Evolutionary conservation across 805 yeast genomes (phyloP).

Genomic region (Pichia phayaonensis): DNA sequence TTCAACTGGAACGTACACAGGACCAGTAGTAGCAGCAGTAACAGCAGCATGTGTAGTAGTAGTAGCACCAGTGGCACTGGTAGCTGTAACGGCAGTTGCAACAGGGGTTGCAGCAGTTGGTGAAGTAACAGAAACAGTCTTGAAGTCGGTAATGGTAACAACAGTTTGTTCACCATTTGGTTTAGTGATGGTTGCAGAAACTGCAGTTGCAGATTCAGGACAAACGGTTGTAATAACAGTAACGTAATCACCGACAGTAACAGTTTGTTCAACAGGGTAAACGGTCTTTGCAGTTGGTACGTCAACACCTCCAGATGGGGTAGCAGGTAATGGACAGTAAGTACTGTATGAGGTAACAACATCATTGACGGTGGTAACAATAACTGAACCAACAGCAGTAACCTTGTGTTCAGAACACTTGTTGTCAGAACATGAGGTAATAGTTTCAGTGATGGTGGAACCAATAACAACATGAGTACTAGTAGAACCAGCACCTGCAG

Average conservation of each 20-base stretch:
- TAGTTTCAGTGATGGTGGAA: slow-evolving; percentile 11
- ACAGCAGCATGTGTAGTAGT: background rate
- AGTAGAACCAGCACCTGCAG: background rate
- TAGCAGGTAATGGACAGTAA: slow-evolving; percentile 13
- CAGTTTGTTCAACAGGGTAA: background rate
- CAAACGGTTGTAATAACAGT: slow-evolving; percentile 1
- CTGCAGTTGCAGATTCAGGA: background rate
- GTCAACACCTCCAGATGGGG: background rate
- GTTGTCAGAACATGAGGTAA: slow-evolving; percentile 19
- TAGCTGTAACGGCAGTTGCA: slow-evolving; percentile 1
- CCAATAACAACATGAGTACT: background rate
- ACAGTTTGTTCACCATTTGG: background rate
- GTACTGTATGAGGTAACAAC: slow-evolving; percentile 17
- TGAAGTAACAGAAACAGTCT: background rate
- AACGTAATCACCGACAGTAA: background rate
- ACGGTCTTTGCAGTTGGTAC: background rate
- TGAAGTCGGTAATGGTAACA: background rate
- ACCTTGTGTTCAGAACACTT: slow-evolving; percentile 10
- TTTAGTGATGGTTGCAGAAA: background rate
- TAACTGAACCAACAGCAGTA: slow-evolving; percentile 13
- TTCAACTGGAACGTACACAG: background rate
- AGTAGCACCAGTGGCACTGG: background rate
- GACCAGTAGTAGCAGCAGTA: slow-evolving; percentile 1
- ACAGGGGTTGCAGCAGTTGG: background rate
- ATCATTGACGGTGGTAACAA: slow-evolving; percentile 19